Base-by-base conservation (phyloP, 73 alveolate species). In the Symbiodinium natans region DNA sequence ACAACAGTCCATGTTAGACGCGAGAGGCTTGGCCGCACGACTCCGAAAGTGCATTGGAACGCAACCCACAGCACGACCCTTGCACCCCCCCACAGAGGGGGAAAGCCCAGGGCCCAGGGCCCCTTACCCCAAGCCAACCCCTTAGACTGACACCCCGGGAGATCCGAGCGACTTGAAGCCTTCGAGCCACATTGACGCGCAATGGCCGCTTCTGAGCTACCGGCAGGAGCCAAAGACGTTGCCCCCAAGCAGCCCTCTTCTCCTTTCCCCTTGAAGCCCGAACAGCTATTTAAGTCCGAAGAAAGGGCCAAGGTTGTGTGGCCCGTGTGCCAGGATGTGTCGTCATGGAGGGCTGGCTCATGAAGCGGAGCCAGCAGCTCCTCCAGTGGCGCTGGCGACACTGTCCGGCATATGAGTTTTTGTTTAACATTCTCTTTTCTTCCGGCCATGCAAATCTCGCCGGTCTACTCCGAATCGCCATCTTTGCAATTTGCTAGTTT, bases 321-420 rank as follows among this genome's bases (percentile, higher is more conserved):
- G n/a, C n/a, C n/a, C n/a, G n/a, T n/a, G n/a, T n/a, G 71, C 31
- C 71, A 52, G 71, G 71, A 52, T 8, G 27, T 52, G 71, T 8
- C 71, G n/a, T 40, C 31, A 89, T 68, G 86, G 52, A 90, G 56
- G 97, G 97, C 56, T 90, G 97, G 97, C 89, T 90, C 34, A 90
- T 90, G 97, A 90, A 90, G 88, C 97, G 97, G 48, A 90, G 97
- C 34, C 97, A 90, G 80, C 97, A 90, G 54, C 97, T 90, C 21
- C 89, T 90, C 41, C 97, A 90, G 39, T 90, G 97, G 97, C 97
- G 97, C 52, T 90, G 97, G 97, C 97, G 97, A 31, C 13, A 3
- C 86, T 25, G 15, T 42, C 43, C 84, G 2, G 42, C 71, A 52
- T 52, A 52, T 23, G 17, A 46, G 1, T 0, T n/a, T n/a, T n/a